phyloP scores from a whole-genome alignment of 2,329 filamentous ascomycete species.

The Pseudopyrenochaeta lycopersici region DNA sequence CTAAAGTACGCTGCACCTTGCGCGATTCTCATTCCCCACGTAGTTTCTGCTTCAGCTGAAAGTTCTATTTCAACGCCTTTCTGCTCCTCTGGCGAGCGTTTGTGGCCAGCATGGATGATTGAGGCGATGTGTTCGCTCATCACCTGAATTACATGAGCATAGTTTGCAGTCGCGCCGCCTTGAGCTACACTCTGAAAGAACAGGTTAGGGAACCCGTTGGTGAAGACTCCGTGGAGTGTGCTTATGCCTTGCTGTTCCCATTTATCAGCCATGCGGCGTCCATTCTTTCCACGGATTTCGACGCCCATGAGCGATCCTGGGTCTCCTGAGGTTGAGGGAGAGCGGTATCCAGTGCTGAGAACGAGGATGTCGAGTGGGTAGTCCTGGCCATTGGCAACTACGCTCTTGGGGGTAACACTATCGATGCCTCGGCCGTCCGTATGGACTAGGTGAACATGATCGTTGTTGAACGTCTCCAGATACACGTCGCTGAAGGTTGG shows the following conservation, averaged over 20 bases:
- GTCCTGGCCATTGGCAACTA: constrained; percentile 58
- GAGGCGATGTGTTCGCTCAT: constrained; percentile 15
- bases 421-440: constrained; percentile 64
- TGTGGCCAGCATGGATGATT: constrained; percentile 3
- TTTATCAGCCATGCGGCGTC: constrained; percentile 51
- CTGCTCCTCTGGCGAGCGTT: not conserved
- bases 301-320: constrained; percentile 29
- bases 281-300: constrained; percentile 54
- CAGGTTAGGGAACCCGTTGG: constrained; percentile 29
- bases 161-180: constrained; percentile 8
- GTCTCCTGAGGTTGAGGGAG: constrained; percentile 2
- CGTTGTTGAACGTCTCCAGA: constrained; percentile 64
- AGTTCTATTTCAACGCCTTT: constrained; percentile 9
- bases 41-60: constrained; percentile 9
- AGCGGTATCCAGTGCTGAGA: constrained; percentile 52
- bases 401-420: constrained; percentile 53
- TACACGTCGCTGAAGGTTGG: constrained; percentile 68
- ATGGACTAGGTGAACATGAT: constrained; percentile 67
- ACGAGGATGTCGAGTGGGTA: constrained; percentile 59
- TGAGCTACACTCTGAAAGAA: constrained; percentile 16
- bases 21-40: constrained; percentile 16
- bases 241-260: constrained; percentile 55
- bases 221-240: constrained; percentile 54
- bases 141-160: constrained; percentile 8
- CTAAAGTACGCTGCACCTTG: constrained; percentile 11